These are phyloP conservation scores for Rugonectria rugulosa DNA, from an alignment of 2,329 filamentous ascomycete genomes.

Conservation along the genomic window DNA sequence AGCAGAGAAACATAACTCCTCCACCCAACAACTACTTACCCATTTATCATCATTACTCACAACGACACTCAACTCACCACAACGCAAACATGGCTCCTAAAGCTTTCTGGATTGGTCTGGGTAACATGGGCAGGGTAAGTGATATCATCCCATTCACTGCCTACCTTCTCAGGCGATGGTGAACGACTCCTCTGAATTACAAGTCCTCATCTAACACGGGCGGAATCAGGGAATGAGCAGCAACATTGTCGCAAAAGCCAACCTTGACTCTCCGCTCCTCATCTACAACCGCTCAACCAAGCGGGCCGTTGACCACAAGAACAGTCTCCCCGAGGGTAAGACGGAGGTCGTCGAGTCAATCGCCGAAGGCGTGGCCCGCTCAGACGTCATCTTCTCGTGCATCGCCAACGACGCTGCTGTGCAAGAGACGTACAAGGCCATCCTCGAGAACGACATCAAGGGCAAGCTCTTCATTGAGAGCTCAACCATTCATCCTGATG, in stretches of 20 bases:
- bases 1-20: too few species aligned
- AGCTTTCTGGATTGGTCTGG: slow-evolving; percentile 82
- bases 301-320: slow-evolving; percentile 69
- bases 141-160: neutral
- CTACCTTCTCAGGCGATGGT: too few species aligned
- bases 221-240: slow-evolving; percentile 76
- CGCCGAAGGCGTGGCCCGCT: slow-evolving; percentile 68
- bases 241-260: slow-evolving; percentile 82
- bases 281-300: slow-evolving; percentile 81
- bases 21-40: too few species aligned
- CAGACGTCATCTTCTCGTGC: slow-evolving; percentile 85
- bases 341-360: slow-evolving; percentile 70
- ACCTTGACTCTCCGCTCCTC: slow-evolving; percentile 74
- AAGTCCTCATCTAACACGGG: neutral
- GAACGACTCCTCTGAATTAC: too few species aligned
- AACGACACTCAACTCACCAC: neutral
- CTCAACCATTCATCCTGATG: slow-evolving; percentile 87
- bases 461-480: slow-evolving; percentile 87
- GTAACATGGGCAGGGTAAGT: slow-evolving; percentile 84
- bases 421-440: slow-evolving; percentile 64
- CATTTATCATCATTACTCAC: too few species aligned
- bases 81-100: slow-evolving; percentile 59
- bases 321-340: slow-evolving; percentile 66
- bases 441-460: slow-evolving; percentile 61
- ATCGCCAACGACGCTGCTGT: slow-evolving; percentile 81